Base-by-base conservation (phyloP, 257 asterid species). In the Forsythia viridissima region DNA sequence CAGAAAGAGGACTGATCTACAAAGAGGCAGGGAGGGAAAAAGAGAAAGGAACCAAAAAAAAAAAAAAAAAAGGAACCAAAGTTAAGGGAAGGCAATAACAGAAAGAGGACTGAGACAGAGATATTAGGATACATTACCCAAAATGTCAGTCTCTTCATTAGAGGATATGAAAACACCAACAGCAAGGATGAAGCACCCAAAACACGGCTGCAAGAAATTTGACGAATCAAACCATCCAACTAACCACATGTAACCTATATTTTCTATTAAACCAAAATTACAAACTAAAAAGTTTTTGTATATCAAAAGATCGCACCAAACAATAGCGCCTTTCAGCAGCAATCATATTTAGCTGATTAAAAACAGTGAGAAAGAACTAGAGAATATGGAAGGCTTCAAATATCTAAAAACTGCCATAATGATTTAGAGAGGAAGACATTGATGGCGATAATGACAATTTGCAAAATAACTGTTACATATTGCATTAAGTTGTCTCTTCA, bases 131-230 rank as follows among this genome's bases (percentile, higher is more conserved):
- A 40, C 68, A 77, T 79, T 89, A 94, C 98, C 98, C 99, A 94
- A 82, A 84, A 91, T 4, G 99, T 91, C 46, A 89, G 37, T 84
- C 98, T 89, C 92, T 94, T 94, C 98, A 91, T 93, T 79, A 94
- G 93, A 63, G 99, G 99, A 77, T 94, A 94, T 39, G 95, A 81
- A 80, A 91, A 92, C 68, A 90, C 91, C 65, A 90, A 86, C 74
- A 90, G 83, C 89, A 94, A 79, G 43, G 92, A 89, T 34, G 94
- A 88, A 82, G 93, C 96, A 73, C 99, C 96, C 80, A 93, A 80
- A 55, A 89, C 81, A 11, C 86, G 88, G 83, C 99, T 94, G 95
- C 87, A 86, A 71, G 65, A 73, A 80, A 73, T 80, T 71, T 46
- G 34, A 72, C 4, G 13, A 48, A 59, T 76, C 59, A 77, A 80